phyloP scores from a whole-genome alignment of 305 asterid species.

The Solanum aculeatissimum region DNA sequence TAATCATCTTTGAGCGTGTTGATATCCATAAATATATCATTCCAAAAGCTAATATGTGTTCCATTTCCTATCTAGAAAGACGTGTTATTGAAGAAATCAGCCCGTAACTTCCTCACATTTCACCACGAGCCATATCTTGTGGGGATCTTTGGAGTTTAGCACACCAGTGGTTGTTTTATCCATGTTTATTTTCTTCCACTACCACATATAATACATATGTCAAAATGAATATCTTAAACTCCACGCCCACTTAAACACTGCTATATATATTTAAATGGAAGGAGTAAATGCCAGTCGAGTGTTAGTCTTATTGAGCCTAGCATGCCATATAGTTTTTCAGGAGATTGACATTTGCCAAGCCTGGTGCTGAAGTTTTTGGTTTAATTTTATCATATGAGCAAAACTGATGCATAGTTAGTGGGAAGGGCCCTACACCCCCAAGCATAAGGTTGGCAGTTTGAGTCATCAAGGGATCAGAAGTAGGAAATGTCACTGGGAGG shows the following conservation, averaged over 20 bases:
- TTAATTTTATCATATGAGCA: not conserved
- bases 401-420: not conserved
- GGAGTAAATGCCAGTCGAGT: not conserved
- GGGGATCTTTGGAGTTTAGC: not conserved
- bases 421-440: not conserved
- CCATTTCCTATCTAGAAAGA: not conserved
- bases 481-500: not conserved
- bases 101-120: not conserved
- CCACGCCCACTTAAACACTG: not conserved
- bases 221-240: not conserved
- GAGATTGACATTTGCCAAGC: not conserved
- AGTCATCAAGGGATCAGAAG: not conserved
- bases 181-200: not conserved
- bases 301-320: not conserved
- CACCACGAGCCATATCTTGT: not conserved
- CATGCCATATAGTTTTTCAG: not conserved
- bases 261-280: not conserved
- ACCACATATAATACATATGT: not conserved
- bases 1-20: not conserved
- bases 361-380: not conserved
- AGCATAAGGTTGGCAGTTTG: not conserved
- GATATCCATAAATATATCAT: not conserved
- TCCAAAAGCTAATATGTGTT: not conserved
- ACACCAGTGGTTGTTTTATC: not conserved
- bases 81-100: not conserved